Evolutionary conservation across 768 basidiomycete species (phyloP), one percentile per base, ranked within the genome.

Genomic region (Epithele typhae): DNA sequence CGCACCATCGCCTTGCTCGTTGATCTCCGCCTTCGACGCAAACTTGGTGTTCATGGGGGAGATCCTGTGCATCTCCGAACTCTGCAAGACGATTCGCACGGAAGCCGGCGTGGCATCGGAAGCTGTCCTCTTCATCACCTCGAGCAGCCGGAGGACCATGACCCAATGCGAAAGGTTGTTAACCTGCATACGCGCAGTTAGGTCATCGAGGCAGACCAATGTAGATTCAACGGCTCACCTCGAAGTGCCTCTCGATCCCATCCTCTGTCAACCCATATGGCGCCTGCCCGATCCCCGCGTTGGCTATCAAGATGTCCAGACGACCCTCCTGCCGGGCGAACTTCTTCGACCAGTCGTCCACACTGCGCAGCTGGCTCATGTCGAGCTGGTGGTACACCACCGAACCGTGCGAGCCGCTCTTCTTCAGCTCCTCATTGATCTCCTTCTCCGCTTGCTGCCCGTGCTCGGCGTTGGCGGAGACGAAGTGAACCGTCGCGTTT

Each of bases 1-100:
- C 6, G 52, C 30, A 3, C 60, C 56, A 40, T 64, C 62, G 12
- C 40, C 43, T 14, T 55, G 37, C 25, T 56, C n/a, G 21, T 60
- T 58, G 38, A 64, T 57, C 45, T 64, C 62, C 12, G 58, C 57
- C 43, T 61, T 64, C 1, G 52, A 55, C 2, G 38, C 15, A 43
- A 64, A 64, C 24, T 37, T 47, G 6, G 51, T 51, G 19, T 42
- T 53, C 22, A 43, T 49, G 0, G 60, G 59, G 0, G 62, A 49
- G 22, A 56, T 19, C 14, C 55, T 51, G 32, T 64, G 62, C 52
- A 61, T 47, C 55, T 60, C 60, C 9, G 60, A 61, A 18, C 55
- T 59, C 43, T 64, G 62, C 58, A 59, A 55, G 25, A 61, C 55
- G 47, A 64, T 61, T 37, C 62, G 60, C 6, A 61, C 59, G 5